A percentile compares a stretch with the other conserved stretches of the same genome.
phyloP scores from a whole-genome alignment of 75 land plant species.

The Selaginella tamariscina region DNA sequence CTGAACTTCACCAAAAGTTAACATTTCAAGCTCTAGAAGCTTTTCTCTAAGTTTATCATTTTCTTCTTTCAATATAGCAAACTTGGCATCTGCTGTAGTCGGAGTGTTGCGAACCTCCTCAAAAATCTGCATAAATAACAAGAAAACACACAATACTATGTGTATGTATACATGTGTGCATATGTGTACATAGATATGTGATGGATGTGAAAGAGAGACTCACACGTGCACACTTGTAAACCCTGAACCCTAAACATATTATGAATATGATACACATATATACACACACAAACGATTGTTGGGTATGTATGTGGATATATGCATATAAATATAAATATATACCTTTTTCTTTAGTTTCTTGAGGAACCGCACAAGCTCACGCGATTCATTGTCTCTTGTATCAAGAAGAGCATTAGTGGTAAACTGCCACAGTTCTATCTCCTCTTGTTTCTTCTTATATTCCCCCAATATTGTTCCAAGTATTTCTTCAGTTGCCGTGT shows the following conservation, averaged over 20 bases:
- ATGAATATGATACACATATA: no score
- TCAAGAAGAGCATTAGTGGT: slow-evolving; percentile 14
- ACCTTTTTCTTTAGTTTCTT: slow-evolving; percentile 26
- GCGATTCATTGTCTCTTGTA: slow-evolving; percentile 18
- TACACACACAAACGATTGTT: no score
- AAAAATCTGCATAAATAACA: slow-evolving; percentile 13
- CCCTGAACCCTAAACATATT: no score
- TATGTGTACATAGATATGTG: no score
- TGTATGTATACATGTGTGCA: no score
- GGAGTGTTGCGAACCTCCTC: not conserved
- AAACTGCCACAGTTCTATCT: slow-evolving; percentile 10
- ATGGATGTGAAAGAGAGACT: no score
- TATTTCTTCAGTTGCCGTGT: slow-evolving; percentile 17
- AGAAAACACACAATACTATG: no score
- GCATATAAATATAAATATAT: not conserved
- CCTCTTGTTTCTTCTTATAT: slow-evolving; percentile 20
- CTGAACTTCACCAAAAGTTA: slow-evolving; percentile 26
- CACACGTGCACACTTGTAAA: no score
- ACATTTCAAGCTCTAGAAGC: slow-evolving; percentile 23
- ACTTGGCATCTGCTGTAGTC: slow-evolving; percentile 15
- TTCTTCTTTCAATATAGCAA: slow-evolving; percentile 12
- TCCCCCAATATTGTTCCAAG: slow-evolving; percentile 15
- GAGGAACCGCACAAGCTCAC: not conserved
- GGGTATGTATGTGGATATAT: not conserved
- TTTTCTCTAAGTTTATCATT: slow-evolving; percentile 8